phyloP scores from a whole-genome alignment of 352 stramenopile species.

The Bremia lactucae region DNA sequence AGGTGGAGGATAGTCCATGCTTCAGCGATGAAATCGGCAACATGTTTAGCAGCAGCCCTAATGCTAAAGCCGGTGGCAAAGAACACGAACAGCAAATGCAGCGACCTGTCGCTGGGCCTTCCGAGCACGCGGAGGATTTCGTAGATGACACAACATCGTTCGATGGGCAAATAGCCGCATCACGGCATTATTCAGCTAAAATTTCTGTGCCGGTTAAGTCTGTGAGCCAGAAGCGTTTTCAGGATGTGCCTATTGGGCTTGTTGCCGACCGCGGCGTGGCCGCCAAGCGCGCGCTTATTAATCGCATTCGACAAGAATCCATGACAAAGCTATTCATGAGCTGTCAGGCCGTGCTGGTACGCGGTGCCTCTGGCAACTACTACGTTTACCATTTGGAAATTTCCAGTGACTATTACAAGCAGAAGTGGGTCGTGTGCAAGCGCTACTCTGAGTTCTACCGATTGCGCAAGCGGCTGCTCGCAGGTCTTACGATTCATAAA shows the following conservation, averaged over 20 bases:
- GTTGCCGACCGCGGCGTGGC: slow-evolving; percentile 41
- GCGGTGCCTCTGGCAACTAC: slow-evolving; percentile 65
- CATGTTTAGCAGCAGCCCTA: slow-evolving; percentile 72
- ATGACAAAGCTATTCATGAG: slow-evolving; percentile 65
- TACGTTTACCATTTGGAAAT: slow-evolving; percentile 82
- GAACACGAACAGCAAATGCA: slow-evolving; percentile 14
- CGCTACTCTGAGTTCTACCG: slow-evolving; percentile 82
- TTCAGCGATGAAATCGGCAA: slow-evolving; percentile 51
- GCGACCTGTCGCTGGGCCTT: slow-evolving; percentile 28
- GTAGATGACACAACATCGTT: slow-evolving; percentile 32
- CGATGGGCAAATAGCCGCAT: slow-evolving; percentile 22
- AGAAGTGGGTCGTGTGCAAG: slow-evolving; percentile 84
- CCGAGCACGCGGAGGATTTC: slow-evolving; percentile 27
- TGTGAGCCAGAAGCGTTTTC: slow-evolving; percentile 24
- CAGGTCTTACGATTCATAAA: slow-evolving; percentile 44
- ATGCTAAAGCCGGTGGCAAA: slow-evolving; percentile 20
- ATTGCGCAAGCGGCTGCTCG: slow-evolving; percentile 60
- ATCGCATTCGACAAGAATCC: slow-evolving; percentile 64
- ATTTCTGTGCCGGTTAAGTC: slow-evolving; percentile 17
- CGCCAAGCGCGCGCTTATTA: slow-evolving; percentile 60
- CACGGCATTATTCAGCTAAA: slow-evolving; percentile 11
- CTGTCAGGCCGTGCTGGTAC: slow-evolving; percentile 65
- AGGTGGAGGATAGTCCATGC: slow-evolving; percentile 60
- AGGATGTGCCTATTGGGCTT: slow-evolving; percentile 45
- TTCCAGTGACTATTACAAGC: slow-evolving; percentile 83